A percentile compares a stretch with the other conserved stretches of the same genome.
phyloP scores from a whole-genome alignment of 2,329 filamentous ascomycete genomes.

The Cytospora schulzeri region DNA sequence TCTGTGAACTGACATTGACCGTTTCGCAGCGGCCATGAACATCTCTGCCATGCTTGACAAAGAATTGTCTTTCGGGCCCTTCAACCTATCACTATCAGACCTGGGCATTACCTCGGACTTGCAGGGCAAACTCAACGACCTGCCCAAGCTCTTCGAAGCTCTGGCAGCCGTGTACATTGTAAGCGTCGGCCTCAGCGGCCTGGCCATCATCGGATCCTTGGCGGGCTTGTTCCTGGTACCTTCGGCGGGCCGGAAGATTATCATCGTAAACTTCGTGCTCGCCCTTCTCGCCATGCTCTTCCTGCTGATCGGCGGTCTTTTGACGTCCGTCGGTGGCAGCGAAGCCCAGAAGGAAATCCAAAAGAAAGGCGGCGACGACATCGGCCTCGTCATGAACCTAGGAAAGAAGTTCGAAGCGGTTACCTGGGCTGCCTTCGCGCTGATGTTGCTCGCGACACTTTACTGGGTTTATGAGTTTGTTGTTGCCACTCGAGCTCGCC shows the following conservation, averaged over 20 bases:
- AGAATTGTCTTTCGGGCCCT: conserved; percentile 48
- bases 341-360: conserved; percentile 44
- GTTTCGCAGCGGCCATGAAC: conserved; percentile 40
- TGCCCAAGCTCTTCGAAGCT: conserved; percentile 52
- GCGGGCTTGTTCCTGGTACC: conserved; percentile 35
- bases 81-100: conserved; percentile 47
- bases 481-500: conserved; percentile 35
- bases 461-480: conserved; percentile 47
- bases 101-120: conserved; percentile 49
- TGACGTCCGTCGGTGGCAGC: conserved; percentile 45
- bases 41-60: conserved; percentile 50
- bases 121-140: conserved; percentile 49
- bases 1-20: conserved; percentile 6
- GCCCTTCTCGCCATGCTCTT: conserved; percentile 40
- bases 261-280: conserved; percentile 43
- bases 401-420: conserved; percentile 50
- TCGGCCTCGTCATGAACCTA: conserved; percentile 47
- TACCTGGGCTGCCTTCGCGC: conserved; percentile 50
- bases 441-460: conserved; percentile 43
- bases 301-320: conserved; percentile 46
- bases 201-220: conserved; percentile 45
- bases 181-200: conserved; percentile 44
- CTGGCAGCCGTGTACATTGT: conserved; percentile 54
- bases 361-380: conserved; percentile 45
- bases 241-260: conserved; percentile 25